Conservation (phyloP, 805 yeast species). For the Metschnikowia lachancei region DNA sequence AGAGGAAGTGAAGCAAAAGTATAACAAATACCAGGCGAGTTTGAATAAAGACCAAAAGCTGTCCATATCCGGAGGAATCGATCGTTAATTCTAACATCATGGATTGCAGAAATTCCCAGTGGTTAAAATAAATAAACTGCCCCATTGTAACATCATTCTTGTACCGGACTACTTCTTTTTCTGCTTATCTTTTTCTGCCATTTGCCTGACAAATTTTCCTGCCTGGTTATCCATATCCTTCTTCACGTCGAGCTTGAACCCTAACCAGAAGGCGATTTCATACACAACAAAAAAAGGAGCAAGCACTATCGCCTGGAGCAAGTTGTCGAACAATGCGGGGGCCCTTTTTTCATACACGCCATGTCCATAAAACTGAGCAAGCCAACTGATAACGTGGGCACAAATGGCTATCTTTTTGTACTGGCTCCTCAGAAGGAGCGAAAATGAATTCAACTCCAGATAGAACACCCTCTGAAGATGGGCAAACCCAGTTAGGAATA, state of each 20-base stretch:
- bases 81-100: too few species aligned
- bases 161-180: constrained; percentile 7
- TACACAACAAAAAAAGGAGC: constrained; percentile 89
- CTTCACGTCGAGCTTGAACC: constrained; percentile 53
- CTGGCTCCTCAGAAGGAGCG: constrained; percentile 18
- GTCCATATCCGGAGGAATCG: not conserved
- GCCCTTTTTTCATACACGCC: constrained; percentile 75
- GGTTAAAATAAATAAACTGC: not conserved
- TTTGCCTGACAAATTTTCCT: constrained; percentile 38
- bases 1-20: constrained; percentile 49
- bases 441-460: constrained; percentile 10
- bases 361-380: constrained; percentile 85
- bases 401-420: constrained; percentile 30
- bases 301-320: constrained; percentile 78
- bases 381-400: constrained; percentile 63
- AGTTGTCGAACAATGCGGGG: constrained; percentile 83
- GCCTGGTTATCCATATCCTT: constrained; percentile 49
- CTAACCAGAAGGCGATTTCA: constrained; percentile 70
- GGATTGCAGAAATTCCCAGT: not conserved
- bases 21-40: constrained; percentile 19
- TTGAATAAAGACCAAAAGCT: constrained; percentile 3
- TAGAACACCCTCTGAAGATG: constrained; percentile 24
- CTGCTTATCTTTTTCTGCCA: constrained; percentile 20
- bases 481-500: constrained; percentile 25
- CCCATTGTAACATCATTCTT: not conserved